A percentile compares a stretch with the other conserved stretches of the same genome.
These are phyloP conservation scores for Medicago truncatula DNA, from an alignment of 306 rosid species.

Conservation along the genomic window MtrunA17r5.0-ANR NC_053045.1:35624501-35625000, in stretches of 20 bases:
- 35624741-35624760: constrained; percentile 45
- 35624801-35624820: constrained; percentile 1
- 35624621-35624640: constrained; percentile 40
- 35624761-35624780: constrained; percentile 40
- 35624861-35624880: constrained; percentile 44
- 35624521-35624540: background rate
- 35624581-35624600: constrained; percentile 44
- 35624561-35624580: constrained; percentile 22
- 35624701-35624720: constrained; percentile 40
- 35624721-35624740: constrained; percentile 39
- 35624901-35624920: constrained; percentile 67
- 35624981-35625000: constrained; percentile 48
- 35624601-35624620: constrained; percentile 33
- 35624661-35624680: constrained; percentile 37
- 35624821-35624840: constrained; percentile 17
- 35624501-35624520: background rate
- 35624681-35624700: constrained; percentile 41
- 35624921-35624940: constrained; percentile 54
- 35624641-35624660: constrained; percentile 39
- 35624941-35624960: constrained; percentile 62
- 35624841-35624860: constrained; percentile 40
- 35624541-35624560: constrained; percentile 12
- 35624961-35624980: constrained; percentile 62
- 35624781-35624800: constrained; percentile 35
- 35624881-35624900: constrained; percentile 46